Evolutionary conservation across 352 stramenopile genomes (phyloP).

Genomic region (Phytophthora citricola): DNA sequence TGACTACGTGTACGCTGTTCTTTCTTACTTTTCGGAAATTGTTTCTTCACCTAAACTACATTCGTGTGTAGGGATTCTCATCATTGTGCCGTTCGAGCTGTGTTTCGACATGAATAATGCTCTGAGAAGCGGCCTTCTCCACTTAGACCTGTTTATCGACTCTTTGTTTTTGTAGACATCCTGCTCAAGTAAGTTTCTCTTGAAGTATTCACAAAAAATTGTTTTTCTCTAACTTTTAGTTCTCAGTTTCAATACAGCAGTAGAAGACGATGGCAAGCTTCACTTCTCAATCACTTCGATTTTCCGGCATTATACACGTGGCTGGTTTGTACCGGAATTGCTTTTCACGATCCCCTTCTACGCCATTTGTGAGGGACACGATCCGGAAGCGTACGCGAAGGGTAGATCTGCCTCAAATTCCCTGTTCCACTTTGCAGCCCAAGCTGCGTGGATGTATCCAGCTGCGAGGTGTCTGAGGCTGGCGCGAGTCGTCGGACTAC

Average conservation of each 20-base stretch:
- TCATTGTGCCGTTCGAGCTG: constrained; percentile 76
- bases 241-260: constrained; percentile 73
- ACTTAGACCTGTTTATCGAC: constrained; percentile 72
- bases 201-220: not conserved
- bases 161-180: constrained; percentile 73
- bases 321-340: constrained; percentile 69
- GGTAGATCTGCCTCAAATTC: constrained; percentile 12
- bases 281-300: constrained; percentile 72
- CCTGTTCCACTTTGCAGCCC: constrained; percentile 34
- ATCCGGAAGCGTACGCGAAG: constrained; percentile 25
- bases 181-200: constrained; percentile 61
- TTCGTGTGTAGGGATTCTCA: constrained; percentile 52
- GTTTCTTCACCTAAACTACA: not conserved
- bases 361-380: constrained; percentile 44
- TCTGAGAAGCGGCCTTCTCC: constrained; percentile 48
- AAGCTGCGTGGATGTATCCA: constrained; percentile 51
- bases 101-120: constrained; percentile 49
- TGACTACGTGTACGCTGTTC: constrained; percentile 65
- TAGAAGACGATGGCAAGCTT: constrained; percentile 76
- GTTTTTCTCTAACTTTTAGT: not conserved
- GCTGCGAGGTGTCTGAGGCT: constrained; percentile 57
- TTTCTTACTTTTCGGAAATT: not conserved
- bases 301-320: constrained; percentile 50
- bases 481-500: constrained; percentile 57
- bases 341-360: constrained; percentile 80